phyloP scores from a whole-genome alignment of 2,329 filamentous ascomycete species.

The Chaetomiaceae sp. region DNA sequence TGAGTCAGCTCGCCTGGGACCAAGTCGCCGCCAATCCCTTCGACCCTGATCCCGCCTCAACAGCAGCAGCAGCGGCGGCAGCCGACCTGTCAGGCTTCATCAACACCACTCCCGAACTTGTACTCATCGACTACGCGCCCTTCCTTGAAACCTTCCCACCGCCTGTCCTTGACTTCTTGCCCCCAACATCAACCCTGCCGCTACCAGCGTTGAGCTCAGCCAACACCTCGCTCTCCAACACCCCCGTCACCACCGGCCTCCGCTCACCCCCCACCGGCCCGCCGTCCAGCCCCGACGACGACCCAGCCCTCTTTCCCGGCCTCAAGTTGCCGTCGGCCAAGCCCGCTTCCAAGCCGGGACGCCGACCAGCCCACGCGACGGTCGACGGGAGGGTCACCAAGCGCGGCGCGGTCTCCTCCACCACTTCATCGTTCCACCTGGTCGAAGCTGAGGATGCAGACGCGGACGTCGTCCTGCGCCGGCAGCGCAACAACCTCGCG shows the following conservation, averaged over 20 bases:
- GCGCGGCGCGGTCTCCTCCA: background rate
- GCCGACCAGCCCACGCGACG: slow-evolving; percentile 7
- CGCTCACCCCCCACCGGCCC: slow-evolving; percentile 6
- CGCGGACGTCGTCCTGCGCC: slow-evolving; percentile 37
- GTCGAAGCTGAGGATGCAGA: slow-evolving; percentile 12
- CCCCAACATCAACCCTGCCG: background rate
- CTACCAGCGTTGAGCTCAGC: background rate
- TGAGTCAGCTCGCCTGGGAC: slow-evolving; percentile 12
- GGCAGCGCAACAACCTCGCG: slow-evolving; percentile 56
- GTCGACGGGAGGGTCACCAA: slow-evolving; percentile 16
- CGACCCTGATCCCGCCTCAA: slow-evolving; percentile 1
- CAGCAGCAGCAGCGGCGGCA: background rate
- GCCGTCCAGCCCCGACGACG: slow-evolving; percentile 5
- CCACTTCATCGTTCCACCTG: background rate
- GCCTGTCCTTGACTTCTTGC: slow-evolving; percentile 7
- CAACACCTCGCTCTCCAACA: slow-evolving; percentile 5
- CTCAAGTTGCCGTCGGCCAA: slow-evolving; percentile 13
- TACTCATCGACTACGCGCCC: slow-evolving; percentile 3
- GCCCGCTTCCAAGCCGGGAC: slow-evolving; percentile 10
- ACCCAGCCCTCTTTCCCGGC: slow-evolving; percentile 9
- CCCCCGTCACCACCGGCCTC: slow-evolving; percentile 7
- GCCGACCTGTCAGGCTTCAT: slow-evolving; percentile 1
- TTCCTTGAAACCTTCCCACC: slow-evolving; percentile 7
- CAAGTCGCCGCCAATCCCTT: slow-evolving; percentile 2
- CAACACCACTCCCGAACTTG: slow-evolving; percentile 4